Percentiles rank a stretch among this genome's conserved stretches.
Conservation (phyloP, 805 yeast genomes). For the Scheffersomyces coipomensis region DNA sequence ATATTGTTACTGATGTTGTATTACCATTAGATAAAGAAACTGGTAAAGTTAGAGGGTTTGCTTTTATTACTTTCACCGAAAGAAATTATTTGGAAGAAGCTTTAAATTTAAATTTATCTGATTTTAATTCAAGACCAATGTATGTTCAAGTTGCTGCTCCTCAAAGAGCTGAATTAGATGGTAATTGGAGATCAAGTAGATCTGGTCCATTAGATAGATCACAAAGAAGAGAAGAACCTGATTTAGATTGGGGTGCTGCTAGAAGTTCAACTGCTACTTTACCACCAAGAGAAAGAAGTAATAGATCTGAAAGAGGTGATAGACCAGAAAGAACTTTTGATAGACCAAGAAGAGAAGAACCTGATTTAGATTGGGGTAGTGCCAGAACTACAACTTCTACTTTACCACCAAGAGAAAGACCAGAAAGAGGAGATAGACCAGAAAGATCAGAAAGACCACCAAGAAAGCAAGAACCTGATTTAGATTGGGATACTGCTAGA, state of each 20-base stretch:
- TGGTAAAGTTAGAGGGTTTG: slow-evolving; percentile 61
- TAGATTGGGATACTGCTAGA: slow-evolving; percentile 60
- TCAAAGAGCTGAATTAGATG: slow-evolving; percentile 42
- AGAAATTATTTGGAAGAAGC: slow-evolving; percentile 51
- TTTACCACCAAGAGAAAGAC: slow-evolving; percentile 38
- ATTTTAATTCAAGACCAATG: slow-evolving; percentile 48
- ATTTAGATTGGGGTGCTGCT: slow-evolving; percentile 50
- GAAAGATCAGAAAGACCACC: slow-evolving; percentile 27
- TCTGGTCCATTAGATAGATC: slow-evolving; percentile 22
- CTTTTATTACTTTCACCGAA: slow-evolving; percentile 50
- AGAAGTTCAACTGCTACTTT: slow-evolving; percentile 25
- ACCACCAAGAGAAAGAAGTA: slow-evolving; percentile 36
- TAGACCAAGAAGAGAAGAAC: slow-evolving; percentile 47
- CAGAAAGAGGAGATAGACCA: slow-evolving; percentile 31
- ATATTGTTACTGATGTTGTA: slow-evolving; percentile 59
- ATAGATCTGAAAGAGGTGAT: slow-evolving; percentile 24
- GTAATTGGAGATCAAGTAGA: slow-evolving; percentile 45
- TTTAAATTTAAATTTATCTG: slow-evolving; percentile 41
- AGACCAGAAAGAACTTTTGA: slow-evolving; percentile 27
- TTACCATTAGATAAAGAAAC: slow-evolving; percentile 68
- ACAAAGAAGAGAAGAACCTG: slow-evolving; percentile 36
- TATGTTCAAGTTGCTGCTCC: slow-evolving; percentile 62
- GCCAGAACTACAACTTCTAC: slow-evolving; percentile 38
- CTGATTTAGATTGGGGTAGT: slow-evolving; percentile 60
- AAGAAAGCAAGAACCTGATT: slow-evolving; percentile 52